Conservation (phyloP, 116 monocot genomes). For the Iris pallida region DNA sequence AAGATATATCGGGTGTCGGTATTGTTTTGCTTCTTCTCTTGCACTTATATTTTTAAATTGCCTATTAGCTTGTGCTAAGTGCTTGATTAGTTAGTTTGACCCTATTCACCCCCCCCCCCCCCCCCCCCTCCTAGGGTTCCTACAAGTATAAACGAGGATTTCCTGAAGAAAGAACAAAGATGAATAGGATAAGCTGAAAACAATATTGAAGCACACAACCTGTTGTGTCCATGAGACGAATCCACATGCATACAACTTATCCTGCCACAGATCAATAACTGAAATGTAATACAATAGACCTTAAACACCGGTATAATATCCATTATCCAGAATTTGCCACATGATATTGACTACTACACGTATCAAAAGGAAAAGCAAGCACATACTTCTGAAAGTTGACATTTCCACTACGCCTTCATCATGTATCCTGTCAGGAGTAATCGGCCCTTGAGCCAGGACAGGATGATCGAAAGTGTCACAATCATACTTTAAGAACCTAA, state of each 20-base stretch:
- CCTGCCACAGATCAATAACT: background rate
- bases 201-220: background rate
- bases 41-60: too few species aligned
- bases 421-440: conserved; percentile 62
- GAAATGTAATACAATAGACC: background rate
- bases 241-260: background rate
- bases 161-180: too few species aligned
- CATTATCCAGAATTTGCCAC: background rate
- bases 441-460: conserved; percentile 57
- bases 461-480: conserved; percentile 13
- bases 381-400: conserved; percentile 66
- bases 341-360: background rate
- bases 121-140: too few species aligned
- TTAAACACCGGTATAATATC: background rate
- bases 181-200: background rate
- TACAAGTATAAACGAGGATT: too few species aligned
- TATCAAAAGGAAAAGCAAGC: conserved; percentile 4
- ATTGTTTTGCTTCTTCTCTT: too few species aligned
- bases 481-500: conserved; percentile 50
- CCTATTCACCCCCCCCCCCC: too few species aligned
- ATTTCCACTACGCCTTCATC: conserved; percentile 52
- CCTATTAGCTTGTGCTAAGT: too few species aligned
- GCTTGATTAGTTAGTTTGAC: too few species aligned
- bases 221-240: background rate
- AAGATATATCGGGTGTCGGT: too few species aligned